These are phyloP conservation scores for Hemisphaericaspora xylofermentans DNA, from an alignment of 1,139 yeast genomes.

Conservation along the genomic window DNA sequence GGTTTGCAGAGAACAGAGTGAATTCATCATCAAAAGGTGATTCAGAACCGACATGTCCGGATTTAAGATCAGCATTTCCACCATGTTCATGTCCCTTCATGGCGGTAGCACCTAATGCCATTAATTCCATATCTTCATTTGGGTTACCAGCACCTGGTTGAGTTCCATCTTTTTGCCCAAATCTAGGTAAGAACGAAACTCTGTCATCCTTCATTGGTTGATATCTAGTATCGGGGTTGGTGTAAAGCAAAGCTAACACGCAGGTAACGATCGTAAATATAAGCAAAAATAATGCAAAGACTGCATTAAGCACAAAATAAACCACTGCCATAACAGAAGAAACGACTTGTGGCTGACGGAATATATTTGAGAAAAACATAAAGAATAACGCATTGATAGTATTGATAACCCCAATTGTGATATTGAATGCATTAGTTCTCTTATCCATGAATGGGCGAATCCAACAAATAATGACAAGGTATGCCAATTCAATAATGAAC, in stretches of 20 bases:
- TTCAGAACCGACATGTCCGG: not conserved
- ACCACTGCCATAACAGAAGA: slow-evolving; percentile 91
- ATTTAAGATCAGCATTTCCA: slow-evolving; percentile 18
- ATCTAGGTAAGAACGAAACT: slow-evolving; percentile 75
- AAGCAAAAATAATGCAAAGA: slow-evolving; percentile 77
- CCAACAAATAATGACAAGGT: slow-evolving; percentile 63
- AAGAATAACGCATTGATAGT: slow-evolving; percentile 82
- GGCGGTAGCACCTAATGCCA: slow-evolving; percentile 87
- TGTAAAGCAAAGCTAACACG: slow-evolving; percentile 75
- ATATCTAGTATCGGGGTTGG: slow-evolving; percentile 93
- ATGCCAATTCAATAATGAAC: slow-evolving; percentile 70
- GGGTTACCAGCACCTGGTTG: slow-evolving; percentile 26
- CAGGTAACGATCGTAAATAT: slow-evolving; percentile 87
- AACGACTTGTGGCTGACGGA: slow-evolving; percentile 81
- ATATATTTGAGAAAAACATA: slow-evolving; percentile 82
- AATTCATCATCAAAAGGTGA: slow-evolving; percentile 29
- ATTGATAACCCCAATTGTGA: slow-evolving; percentile 76
- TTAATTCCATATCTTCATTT: slow-evolving; percentile 67
- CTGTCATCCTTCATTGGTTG: slow-evolving; percentile 98
- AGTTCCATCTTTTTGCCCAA: slow-evolving; percentile 50
- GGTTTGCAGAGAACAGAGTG: slow-evolving; percentile 14
- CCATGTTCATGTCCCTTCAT: slow-evolving; percentile 70
- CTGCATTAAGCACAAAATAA: slow-evolving; percentile 87
- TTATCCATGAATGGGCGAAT: slow-evolving; percentile 91
- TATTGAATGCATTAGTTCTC: slow-evolving; percentile 88